Evolutionary conservation across 345 rosid species (phyloP), one percentile per base, ranked within the genome.

Genomic region (Lumnitzera racemosa): DNA sequence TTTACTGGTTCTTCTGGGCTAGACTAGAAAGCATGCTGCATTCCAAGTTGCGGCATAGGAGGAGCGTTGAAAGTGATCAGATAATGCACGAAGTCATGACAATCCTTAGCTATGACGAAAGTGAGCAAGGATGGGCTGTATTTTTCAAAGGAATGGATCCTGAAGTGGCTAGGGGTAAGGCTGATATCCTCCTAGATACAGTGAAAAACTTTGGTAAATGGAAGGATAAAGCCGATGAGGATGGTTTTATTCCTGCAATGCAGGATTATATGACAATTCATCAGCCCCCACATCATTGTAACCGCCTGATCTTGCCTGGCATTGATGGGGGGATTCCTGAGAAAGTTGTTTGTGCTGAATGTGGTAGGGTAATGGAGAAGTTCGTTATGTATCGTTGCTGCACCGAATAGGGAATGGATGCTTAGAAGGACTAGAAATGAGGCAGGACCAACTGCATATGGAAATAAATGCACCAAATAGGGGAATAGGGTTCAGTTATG

Each of bases 1-100:
- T 61, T 15, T 63, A 72, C 15, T 78, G 82, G 79, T 69, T 69
- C 78, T 87, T 84, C 68, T 84, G 88, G 87, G 69, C 67, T 13
- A 58, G 85, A 58, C 68, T 87, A 1, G 85, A 84, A 60, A 80
- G 87, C 85, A 87, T 84, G 95, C 82, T 88, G 90, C 77, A 82
- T 64, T 83, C 87, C 12, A 79, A 74, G 57, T 55, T 66, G 25
- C 72, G 74, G 11, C 77, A 66, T 1, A 73, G 76, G 23, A 72
- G 23, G 61, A 67, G 59, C 12, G 74, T 68, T 2, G 76, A 78
- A 41, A 65, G 67, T 13, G 90, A 87, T 57, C 57, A 47, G 1
- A 80, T 87, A 15, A 75, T 77, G 88, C 75, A 62, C 12, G 90
- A 84, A 68, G 66, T 87, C 17, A 63, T 70, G 62, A 70, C 70